Evolutionary conservation across 257 asterid genomes (phyloP).

Genomic region (Solanum medicagineum): DNA sequence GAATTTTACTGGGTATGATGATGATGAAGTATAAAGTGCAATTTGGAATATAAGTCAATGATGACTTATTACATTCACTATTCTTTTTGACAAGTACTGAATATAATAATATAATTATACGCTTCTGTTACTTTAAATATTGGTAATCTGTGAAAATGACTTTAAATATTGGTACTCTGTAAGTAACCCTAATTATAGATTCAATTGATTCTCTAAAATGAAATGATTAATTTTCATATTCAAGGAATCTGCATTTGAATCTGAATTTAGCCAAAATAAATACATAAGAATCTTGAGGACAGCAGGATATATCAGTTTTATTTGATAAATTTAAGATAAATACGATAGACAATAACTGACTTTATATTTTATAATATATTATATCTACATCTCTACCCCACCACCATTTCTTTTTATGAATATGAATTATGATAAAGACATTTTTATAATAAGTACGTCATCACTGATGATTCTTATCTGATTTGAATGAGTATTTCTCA

Average conservation of each 20-base stretch:
- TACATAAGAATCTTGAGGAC: conserved; percentile 22
- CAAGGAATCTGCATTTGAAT: conserved; percentile 6
- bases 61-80: not conserved
- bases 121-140: not conserved
- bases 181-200: not conserved
- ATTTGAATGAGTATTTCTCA: not conserved
- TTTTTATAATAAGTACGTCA: not conserved
- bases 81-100: not conserved
- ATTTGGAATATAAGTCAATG: not conserved
- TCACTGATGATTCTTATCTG: not conserved
- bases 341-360: not conserved
- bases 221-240: not conserved
- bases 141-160: not conserved
- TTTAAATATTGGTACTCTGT: not conserved
- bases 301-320: conserved; percentile 15
- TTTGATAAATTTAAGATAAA: not conserved
- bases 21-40: too few species aligned
- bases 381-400: not conserved
- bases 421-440: not conserved
- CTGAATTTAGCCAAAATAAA: conserved; percentile 9
- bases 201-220: not conserved
- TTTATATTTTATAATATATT: not conserved
- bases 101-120: not conserved
- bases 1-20: too few species aligned
- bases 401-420: not conserved